Percentiles rank a stretch among this genome's conserved stretches.
phyloP scores from a whole-genome alignment of 805 yeast species.

The Torulaspora franciscae region DNA sequence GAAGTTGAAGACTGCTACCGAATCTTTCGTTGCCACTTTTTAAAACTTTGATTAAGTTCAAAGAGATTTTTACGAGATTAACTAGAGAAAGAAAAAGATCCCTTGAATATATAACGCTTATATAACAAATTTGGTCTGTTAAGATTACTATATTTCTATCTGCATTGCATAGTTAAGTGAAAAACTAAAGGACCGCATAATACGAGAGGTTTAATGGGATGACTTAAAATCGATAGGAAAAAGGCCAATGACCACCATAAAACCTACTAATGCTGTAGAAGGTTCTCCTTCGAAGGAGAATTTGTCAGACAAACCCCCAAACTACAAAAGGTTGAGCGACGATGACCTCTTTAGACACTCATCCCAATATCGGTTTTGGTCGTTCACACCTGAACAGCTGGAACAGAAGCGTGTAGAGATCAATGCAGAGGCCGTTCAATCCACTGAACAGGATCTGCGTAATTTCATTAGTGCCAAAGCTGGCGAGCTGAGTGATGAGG shows the following conservation, averaged over 20 bases:
- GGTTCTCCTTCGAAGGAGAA: conserved; percentile 1
- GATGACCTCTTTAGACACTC: conserved; percentile 89
- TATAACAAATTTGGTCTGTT: conserved; percentile 4
- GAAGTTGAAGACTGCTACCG: conserved; percentile 85
- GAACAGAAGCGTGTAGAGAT: conserved; percentile 43
- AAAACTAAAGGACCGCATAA: not conserved
- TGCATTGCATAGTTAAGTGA: not conserved
- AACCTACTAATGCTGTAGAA: conserved; percentile 1
- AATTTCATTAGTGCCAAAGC: conserved; percentile 28
- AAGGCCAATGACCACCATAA: conserved; percentile 2
- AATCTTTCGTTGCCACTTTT: conserved; percentile 89
- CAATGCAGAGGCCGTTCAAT: conserved; percentile 49
- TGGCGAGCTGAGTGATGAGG: conserved; percentile 31
- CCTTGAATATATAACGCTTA: conserved; percentile 8
- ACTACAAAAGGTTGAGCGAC: conserved; percentile 46
- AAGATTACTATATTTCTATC: conserved; percentile 5
- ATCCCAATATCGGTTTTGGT: conserved; percentile 82
- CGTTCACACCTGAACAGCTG: conserved; percentile 62
- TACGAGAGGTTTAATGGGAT: not conserved
- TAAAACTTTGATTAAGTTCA: conserved; percentile 32
- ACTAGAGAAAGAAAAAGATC: conserved; percentile 5
- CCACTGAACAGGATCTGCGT: conserved; percentile 35
- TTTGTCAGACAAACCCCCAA: conserved; percentile 16
- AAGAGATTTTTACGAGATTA: conserved; percentile 5
- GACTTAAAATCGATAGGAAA: not conserved